phyloP scores from a whole-genome alignment of 257 asterid genomes.

The Solanum pinnatisectum region DNA sequence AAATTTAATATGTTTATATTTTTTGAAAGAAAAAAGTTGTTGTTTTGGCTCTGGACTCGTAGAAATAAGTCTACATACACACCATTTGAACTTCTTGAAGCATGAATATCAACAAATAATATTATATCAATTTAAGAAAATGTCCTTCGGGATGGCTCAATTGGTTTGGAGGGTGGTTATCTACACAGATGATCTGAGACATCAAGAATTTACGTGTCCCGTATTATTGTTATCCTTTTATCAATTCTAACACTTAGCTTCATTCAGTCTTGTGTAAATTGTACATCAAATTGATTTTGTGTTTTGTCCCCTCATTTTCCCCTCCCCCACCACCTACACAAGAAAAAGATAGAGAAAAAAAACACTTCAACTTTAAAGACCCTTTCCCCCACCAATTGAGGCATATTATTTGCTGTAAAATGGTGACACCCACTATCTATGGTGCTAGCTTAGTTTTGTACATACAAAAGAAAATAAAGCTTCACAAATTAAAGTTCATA shows the following conservation, averaged over 20 bases:
- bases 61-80: background rate
- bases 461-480: background rate
- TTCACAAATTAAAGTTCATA: background rate
- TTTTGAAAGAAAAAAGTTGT: too few relatives aligned
- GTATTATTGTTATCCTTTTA: background rate
- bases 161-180: too few relatives aligned
- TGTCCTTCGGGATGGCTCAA: too few relatives aligned
- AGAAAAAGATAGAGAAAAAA: background rate
- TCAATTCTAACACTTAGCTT: background rate
- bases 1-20: too few relatives aligned
- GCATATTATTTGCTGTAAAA: constrained; percentile 3
- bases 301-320: background rate
- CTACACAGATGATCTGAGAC: too few relatives aligned
- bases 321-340: background rate
- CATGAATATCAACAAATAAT: too few relatives aligned
- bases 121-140: too few relatives aligned
- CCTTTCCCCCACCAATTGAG: background rate
- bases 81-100: background rate
- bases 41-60: too few relatives aligned
- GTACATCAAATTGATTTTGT: background rate
- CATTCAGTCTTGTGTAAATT: background rate
- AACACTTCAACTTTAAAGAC: background rate
- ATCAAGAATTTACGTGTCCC: background rate
- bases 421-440: background rate
- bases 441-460: background rate